Conservation (phyloP, 306 rosid species). For the Citrullus mucosospermus region DNA sequence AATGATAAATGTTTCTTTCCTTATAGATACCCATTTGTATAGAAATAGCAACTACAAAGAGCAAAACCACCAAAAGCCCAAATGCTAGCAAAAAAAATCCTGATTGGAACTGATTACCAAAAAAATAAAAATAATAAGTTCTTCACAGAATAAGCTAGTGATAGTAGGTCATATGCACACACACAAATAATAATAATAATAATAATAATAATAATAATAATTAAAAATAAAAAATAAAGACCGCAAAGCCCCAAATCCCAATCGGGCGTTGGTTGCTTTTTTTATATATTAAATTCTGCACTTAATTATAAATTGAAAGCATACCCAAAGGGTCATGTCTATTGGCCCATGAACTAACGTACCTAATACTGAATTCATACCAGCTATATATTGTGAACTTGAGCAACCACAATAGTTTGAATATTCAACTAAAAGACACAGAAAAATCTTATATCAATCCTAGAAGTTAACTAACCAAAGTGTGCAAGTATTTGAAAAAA, state of each 20-base stretch:
- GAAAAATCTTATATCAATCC: neutral
- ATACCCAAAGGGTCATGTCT: neutral
- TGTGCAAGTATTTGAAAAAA: neutral
- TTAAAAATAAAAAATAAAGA: neutral
- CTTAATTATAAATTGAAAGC: neutral
- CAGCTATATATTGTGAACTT: neutral
- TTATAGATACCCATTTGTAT: neutral
- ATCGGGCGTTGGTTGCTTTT: neutral
- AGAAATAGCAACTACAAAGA: neutral
- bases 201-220: too few relatives aligned
- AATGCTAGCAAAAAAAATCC: too few relatives aligned
- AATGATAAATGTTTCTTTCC: neutral
- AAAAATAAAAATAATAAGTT: neutral
- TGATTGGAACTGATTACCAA: too few relatives aligned
- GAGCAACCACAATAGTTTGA: neutral
- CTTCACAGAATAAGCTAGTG: neutral
- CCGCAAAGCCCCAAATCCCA: neutral
- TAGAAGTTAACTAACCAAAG: conserved; percentile 1
- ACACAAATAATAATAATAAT: too few relatives aligned
- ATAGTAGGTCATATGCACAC: neutral
- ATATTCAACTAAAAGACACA: neutral
- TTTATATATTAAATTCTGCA: neutral
- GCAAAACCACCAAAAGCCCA: neutral
- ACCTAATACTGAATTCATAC: neutral
- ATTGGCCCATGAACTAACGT: neutral